Percentiles rank a stretch among this genome's conserved stretches.
phyloP scores from a whole-genome alignment of 345 rosid genomes.

The Eucalyptus marginata region DNA sequence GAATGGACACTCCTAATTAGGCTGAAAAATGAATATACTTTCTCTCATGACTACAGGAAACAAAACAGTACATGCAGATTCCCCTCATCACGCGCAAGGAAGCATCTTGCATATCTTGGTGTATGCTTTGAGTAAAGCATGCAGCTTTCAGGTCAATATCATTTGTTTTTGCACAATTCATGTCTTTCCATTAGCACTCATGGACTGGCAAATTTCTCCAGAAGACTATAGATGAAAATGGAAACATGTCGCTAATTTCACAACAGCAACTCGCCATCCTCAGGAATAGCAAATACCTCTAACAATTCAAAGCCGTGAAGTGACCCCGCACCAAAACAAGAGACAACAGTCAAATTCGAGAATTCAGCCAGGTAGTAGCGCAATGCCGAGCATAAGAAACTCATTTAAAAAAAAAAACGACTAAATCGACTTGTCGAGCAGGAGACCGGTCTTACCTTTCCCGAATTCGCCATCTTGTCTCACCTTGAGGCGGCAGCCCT shows the following conservation, averaged over 20 bases:
- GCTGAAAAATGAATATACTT: neutral
- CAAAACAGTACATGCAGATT: neutral
- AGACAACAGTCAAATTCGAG: neutral
- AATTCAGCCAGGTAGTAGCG: neutral
- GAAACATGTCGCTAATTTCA: neutral
- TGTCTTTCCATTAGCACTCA: neutral
- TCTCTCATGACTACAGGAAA: neutral
- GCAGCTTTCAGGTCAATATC: neutral
- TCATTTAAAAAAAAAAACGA: too few relatives aligned
- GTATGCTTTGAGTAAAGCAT: neutral
- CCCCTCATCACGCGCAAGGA: neutral
- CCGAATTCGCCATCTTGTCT: conserved; percentile 24
- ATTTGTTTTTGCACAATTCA: neutral
- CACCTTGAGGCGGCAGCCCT: conserved; percentile 39
- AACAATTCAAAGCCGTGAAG: neutral
- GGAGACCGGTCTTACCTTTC: conserved; percentile 29
- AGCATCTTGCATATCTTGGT: neutral
- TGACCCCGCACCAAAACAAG: neutral
- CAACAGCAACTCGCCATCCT: neutral
- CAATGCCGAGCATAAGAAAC: neutral
- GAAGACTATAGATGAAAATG: rapidly evolving
- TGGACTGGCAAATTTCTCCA: neutral
- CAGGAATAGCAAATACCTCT: neutral
- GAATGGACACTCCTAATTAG: neutral
- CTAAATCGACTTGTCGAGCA: too few relatives aligned